phyloP scores from a whole-genome alignment of 176 grass and related monocot species.

The Rhynchospora pubera region DNA sequence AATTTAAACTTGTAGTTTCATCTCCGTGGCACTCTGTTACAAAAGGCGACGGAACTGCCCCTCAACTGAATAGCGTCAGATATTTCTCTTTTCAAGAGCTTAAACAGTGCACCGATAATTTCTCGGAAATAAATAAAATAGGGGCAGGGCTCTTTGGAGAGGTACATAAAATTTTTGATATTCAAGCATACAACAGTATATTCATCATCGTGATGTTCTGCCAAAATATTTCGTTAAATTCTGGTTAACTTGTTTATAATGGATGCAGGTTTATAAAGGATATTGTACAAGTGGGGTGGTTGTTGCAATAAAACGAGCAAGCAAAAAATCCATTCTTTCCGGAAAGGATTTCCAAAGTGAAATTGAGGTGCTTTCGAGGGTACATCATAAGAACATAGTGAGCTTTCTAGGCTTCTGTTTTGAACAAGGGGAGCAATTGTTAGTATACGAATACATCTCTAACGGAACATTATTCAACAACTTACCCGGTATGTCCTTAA shows the following conservation, averaged over 20 bases:
- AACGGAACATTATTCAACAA: no score
- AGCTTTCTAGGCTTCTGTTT: slow-evolving; percentile 73
- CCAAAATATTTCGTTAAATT: not conserved
- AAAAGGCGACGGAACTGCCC: slow-evolving; percentile 46
- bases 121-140: slow-evolving; percentile 45
- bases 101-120: slow-evolving; percentile 58
- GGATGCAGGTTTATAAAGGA: slow-evolving; percentile 61
- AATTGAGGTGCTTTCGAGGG: slow-evolving; percentile 74
- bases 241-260: not conserved
- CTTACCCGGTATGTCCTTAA: no score
- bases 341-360: slow-evolving; percentile 71
- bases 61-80: slow-evolving; percentile 64
- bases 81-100: slow-evolving; percentile 68
- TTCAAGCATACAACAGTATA: no score
- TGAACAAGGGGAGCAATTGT: slow-evolving; percentile 74
- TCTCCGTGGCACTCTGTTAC: slow-evolving; percentile 45
- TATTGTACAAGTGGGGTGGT: slow-evolving; percentile 36
- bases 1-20: slow-evolving; percentile 2
- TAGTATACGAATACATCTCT: slow-evolving; percentile 80
- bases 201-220: not conserved
- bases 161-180: slow-evolving; percentile 31
- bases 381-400: slow-evolving; percentile 77
- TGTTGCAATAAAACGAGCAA: slow-evolving; percentile 63
- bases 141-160: slow-evolving; percentile 75
- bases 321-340: slow-evolving; percentile 27